Percentiles rank a stretch among this genome's conserved stretches.
Evolutionary conservation across 179 eudicot genomes (phyloP).

Genomic region (Pouteria campechiana): DNA sequence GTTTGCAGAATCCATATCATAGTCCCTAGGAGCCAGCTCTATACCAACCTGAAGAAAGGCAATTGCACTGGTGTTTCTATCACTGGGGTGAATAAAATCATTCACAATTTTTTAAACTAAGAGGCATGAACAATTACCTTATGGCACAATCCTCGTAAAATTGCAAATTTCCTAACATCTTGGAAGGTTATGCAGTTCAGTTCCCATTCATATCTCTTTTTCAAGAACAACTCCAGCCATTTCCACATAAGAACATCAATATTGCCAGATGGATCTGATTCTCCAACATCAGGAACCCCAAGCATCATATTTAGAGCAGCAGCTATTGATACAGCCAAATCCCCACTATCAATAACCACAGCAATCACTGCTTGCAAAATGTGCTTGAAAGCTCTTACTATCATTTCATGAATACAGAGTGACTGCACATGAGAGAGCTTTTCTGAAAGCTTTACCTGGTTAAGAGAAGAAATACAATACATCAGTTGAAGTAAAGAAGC

Average conservation of each 20-base stretch:
- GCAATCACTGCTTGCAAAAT: slow-evolving; percentile 92
- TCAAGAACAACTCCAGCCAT: slow-evolving; percentile 79
- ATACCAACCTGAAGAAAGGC: slow-evolving; percentile 66
- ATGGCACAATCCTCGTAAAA: slow-evolving; percentile 95
- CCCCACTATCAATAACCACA: slow-evolving; percentile 37
- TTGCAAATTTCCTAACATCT: slow-evolving; percentile 86
- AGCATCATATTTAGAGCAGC: slow-evolving; percentile 83
- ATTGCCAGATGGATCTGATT: slow-evolving; percentile 25
- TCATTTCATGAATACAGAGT: slow-evolving; percentile 98
- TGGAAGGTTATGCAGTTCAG: slow-evolving; percentile 58
- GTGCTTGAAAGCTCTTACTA: slow-evolving; percentile 98
- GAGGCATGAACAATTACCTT: slow-evolving; percentile 44
- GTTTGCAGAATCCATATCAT: slow-evolving; percentile 77
- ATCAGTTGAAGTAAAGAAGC: slow-evolving; percentile 3
- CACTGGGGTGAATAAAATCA: too few species aligned
- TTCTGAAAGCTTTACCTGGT: slow-evolving; percentile 93
- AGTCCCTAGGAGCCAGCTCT: slow-evolving; percentile 93
- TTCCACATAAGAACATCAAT: slow-evolving; percentile 57
- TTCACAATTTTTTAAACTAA: neutral
- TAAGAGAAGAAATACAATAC: slow-evolving; percentile 7
- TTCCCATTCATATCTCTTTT: slow-evolving; percentile 88
- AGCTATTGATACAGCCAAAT: slow-evolving; percentile 69
- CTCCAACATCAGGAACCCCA: slow-evolving; percentile 47
- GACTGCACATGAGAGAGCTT: slow-evolving; percentile 98
- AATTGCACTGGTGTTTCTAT: too few species aligned